These are phyloP conservation scores for Physcomitrellopsis africana DNA, from an alignment of 225 moss, liverwort and hornwort species.

Conservation along the genomic window DNA sequence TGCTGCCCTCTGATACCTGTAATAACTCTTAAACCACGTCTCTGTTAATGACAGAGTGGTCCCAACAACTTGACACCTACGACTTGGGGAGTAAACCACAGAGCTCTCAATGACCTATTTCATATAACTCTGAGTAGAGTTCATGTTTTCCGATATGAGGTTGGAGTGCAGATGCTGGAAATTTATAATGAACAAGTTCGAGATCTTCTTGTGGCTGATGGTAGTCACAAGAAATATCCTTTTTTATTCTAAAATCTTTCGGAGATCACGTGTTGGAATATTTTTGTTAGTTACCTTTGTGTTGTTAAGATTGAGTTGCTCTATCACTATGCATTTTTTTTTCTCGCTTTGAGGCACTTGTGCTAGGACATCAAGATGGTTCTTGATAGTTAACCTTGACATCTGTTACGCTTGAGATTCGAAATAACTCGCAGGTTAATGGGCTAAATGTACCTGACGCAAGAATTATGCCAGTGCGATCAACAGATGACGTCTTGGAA, in stretches of 20 bases:
- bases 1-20: slow-evolving; percentile 25
- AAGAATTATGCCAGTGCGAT: slow-evolving; percentile 75
- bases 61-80: slow-evolving; percentile 57
- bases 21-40: slow-evolving; percentile 11
- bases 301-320: not conserved
- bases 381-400: slow-evolving; percentile 43
- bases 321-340: slow-evolving; percentile 9
- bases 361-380: slow-evolving; percentile 10
- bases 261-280: slow-evolving; percentile 1
- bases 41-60: slow-evolving; percentile 60
- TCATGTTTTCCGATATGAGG: slow-evolving; percentile 78
- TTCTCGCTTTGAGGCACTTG: slow-evolving; percentile 16
- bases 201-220: slow-evolving; percentile 74
- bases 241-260: slow-evolving; percentile 34
- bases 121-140: slow-evolving; percentile 71
- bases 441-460: slow-evolving; percentile 86
- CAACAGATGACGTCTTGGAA: slow-evolving; percentile 86
- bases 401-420: slow-evolving; percentile 82
- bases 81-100: slow-evolving; percentile 89
- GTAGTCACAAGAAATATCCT: slow-evolving; percentile 68
- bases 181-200: too few relatives aligned
- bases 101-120: slow-evolving; percentile 94
- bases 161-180: slow-evolving; percentile 97
- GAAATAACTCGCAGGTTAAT: slow-evolving; percentile 86
- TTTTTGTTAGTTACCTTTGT: not conserved